Evolutionary conservation across 805 yeast genomes (phyloP), one percentile per base, ranked within the genome.

Genomic region (Candida germanica): DNA sequence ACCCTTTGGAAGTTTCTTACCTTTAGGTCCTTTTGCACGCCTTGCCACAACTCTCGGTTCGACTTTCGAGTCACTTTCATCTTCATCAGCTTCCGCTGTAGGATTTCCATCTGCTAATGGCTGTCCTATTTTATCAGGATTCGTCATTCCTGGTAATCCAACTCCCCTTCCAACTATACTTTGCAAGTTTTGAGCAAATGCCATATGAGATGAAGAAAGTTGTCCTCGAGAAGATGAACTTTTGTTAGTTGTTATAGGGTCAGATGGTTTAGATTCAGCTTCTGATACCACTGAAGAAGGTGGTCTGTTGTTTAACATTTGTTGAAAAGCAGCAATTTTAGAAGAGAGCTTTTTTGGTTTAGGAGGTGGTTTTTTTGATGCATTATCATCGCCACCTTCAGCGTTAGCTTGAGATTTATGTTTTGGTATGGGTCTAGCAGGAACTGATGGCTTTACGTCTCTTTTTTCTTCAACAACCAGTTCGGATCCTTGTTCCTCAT

Each of bases 281-380:
- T n/a, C 13, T 23, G 18, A 12, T 11, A 28, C 37, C 16, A 21
- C 22, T 8, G 29, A 4, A 20, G 26, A 10, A 6, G 10, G 23
- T 13, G 31, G 29, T 24, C 30, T 24, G 36, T 57, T 61, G 32
- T 74, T 75, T 36, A 84, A 65, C 83, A 82, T 77, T 50, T 82
- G 83, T 51, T 84, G 94, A 55, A 84, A 84, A 0, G 88, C 88
- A 1, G 89, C 88, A 41, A 84, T 84, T 43, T 72, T 82, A 1
- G 87, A 79, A 0, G 91, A 83, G 12, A 87, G 79, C 48, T 84
- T 84, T 49, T 83, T 83, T 3, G 91, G 91, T 16, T 79, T 79
- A 20, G 79, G 81, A 5, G 87, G 87, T 10, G 87, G 67, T 18
- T 33, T 37, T 15, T 12, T 29, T 8, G 19, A 27, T 9, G 16